Conservation (phyloP, 1,284 basidiomycete species). For the Ceratobasidium sp. region DNA sequence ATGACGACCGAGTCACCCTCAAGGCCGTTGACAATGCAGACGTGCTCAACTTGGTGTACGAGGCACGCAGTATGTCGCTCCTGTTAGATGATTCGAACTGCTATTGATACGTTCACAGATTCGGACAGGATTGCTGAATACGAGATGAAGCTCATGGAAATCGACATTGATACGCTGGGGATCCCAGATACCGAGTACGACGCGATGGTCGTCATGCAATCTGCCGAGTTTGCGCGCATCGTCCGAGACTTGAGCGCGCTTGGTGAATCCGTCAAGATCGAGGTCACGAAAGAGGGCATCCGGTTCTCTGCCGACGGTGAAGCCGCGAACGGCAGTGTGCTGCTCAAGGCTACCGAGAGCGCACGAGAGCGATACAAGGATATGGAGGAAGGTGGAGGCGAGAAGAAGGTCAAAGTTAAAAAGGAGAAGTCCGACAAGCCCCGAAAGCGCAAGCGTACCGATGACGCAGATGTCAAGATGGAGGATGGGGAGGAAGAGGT, state of each 20-base stretch:
- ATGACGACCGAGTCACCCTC: slow-evolving; percentile 92
- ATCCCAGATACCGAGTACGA: slow-evolving; percentile 99
- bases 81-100: not conserved
- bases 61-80: slow-evolving; percentile 78
- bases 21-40: slow-evolving; percentile 94
- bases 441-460: slow-evolving; percentile 50
- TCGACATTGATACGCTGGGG: slow-evolving; percentile 93
- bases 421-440: slow-evolving; percentile 49
- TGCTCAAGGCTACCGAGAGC: slow-evolving; percentile 75
- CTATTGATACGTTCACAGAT: slow-evolving; percentile 57
- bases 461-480: slow-evolving; percentile 50
- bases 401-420: slow-evolving; percentile 43
- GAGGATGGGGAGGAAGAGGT: slow-evolving; percentile 56
- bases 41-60: slow-evolving; percentile 87
- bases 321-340: slow-evolving; percentile 88
- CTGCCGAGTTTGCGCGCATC: slow-evolving; percentile 89
- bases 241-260: slow-evolving; percentile 92
- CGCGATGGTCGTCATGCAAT: slow-evolving; percentile 88
- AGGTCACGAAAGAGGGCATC: slow-evolving; percentile 95
- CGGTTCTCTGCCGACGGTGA: slow-evolving; percentile 95
- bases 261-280: slow-evolving; percentile 95
- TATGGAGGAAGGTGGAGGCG: slow-evolving; percentile 36
- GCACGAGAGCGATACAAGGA: slow-evolving; percentile 46
- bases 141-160: slow-evolving; percentile 99
- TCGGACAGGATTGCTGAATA: slow-evolving; percentile 98